Percentiles rank a stretch among this genome's conserved stretches.
Evolutionary conservation across 2,329 filamentous ascomycete genomes (phyloP).

Genomic region (Alternaria viburni): DNA sequence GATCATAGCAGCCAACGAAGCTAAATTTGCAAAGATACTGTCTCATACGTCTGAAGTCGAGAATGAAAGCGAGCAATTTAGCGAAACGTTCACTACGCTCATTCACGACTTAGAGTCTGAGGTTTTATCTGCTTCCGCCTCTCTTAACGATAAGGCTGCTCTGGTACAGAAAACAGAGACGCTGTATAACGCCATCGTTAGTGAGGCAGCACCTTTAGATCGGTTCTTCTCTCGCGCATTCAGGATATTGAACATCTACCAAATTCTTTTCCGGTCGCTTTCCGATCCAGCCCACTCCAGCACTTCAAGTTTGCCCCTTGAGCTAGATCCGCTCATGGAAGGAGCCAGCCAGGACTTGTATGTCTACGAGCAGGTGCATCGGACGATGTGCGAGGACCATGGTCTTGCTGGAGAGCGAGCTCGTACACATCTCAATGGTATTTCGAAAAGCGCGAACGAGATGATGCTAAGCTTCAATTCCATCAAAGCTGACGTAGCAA

Average conservation of each 20-base stretch:
- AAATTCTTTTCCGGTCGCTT: slow-evolving; percentile 8
- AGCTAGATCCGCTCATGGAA: slow-evolving; percentile 7
- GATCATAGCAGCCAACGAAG: slow-evolving; percentile 1
- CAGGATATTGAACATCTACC: slow-evolving; percentile 14
- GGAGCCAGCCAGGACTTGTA: slow-evolving; percentile 11
- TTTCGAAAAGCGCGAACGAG: slow-evolving; percentile 8
- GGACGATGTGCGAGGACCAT: not conserved
- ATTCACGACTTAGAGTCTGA: slow-evolving; percentile 15
- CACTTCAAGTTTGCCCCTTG: slow-evolving; percentile 2
- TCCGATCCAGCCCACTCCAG: not conserved
- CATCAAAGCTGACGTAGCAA: slow-evolving; percentile 10
- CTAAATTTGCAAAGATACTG: not conserved
- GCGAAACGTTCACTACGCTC: slow-evolving; percentile 8
- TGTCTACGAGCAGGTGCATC: slow-evolving; percentile 9
- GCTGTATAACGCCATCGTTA: slow-evolving; percentile 11
- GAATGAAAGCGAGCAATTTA: slow-evolving; percentile 14
- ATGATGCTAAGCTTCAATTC: slow-evolving; percentile 11
- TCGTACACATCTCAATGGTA: slow-evolving; percentile 8
- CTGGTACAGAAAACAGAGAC: slow-evolving; percentile 9
- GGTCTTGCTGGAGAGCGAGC: slow-evolving; percentile 13
- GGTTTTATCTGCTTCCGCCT: not conserved
- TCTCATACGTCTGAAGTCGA: slow-evolving; percentile 8
- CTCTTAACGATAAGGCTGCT: slow-evolving; percentile 1
- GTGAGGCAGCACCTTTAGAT: slow-evolving; percentile 18
- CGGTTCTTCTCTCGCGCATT: slow-evolving; percentile 9